Base-by-base conservation (phyloP, 306 rosid genomes). In the Gynostemma pentaphyllum region DNA sequence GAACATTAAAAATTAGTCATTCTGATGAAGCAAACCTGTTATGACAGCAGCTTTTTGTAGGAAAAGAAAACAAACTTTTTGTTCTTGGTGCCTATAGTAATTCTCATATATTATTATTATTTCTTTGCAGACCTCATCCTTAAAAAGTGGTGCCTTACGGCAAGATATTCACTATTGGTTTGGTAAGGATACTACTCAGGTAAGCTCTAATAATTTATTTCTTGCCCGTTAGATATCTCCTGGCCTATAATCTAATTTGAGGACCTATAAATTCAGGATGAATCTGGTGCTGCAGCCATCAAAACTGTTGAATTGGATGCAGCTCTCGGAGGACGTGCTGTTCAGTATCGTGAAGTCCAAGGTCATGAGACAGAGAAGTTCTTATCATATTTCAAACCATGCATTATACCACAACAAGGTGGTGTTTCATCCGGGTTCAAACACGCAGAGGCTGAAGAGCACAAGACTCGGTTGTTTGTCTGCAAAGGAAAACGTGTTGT, bases 111-210 rank as follows among this genome's bases (percentile, higher is more conserved):
- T 64, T 65, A 19, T 64, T 65, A 19, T 56, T 14, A 29, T 47
- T 69, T 73, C 42, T 57, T 36, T 68, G 75, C 75, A 94, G 99
- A 86, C 99, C 68, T 78, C 81, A 11, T 68, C 87, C 67, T 78
- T 82, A 74, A 94, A 89, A 83, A 80, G 88, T 64, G 99, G 99
- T 70, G 81, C 95, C 55, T 65, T 94, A 78, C 94, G 82, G 70
- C 77, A 89, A 70, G 97, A 94, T 70, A 85, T 94, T 70, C 99
- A 94, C 77, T 94, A 88, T 71, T 94, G 99, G 99, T 87, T 94
- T 72, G 98, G 98, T 60, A 88, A 84, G 83, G 87, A 84, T 72
- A 88, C 96, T 70, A 80, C 88, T 55, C 94, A 86, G 82, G 98
- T 83, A 71, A 76, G 70, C 24, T 60, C 68, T 37, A 49, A 37